Conservation (phyloP, 1,284 basidiomycete species). For the Leccinum griseonigrum region DNA sequence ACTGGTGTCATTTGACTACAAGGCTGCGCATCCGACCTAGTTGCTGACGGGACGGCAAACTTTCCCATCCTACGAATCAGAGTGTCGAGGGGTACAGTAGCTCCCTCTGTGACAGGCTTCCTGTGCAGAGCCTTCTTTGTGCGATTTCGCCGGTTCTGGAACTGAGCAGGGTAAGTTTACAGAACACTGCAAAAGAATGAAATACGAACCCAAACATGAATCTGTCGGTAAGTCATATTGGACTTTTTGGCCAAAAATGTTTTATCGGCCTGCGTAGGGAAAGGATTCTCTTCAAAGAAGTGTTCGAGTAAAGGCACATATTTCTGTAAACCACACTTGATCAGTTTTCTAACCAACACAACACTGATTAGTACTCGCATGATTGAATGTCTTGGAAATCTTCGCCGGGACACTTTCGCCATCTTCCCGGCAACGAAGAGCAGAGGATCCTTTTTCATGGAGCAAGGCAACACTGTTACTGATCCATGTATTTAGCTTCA, state of each 20-base stretch:
- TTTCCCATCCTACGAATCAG: neutral
- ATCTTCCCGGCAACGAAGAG: neutral
- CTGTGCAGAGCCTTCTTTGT: slow-evolving; percentile 19
- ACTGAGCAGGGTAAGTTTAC: slow-evolving; percentile 25
- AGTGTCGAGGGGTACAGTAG: neutral
- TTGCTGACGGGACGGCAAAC: neutral
- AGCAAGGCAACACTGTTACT: neutral
- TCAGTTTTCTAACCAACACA: neutral
- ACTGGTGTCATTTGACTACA: neutral
- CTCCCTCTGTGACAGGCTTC: neutral
- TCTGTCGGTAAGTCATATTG: slow-evolving; percentile 48
- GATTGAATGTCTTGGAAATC: neutral
- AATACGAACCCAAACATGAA: slow-evolving; percentile 49
- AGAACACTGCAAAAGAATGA: neutral
- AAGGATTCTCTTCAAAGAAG: slow-evolving; percentile 48
- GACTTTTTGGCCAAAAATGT: slow-evolving; percentile 40
- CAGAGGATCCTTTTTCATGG: neutral
- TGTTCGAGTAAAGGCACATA: slow-evolving; percentile 44
- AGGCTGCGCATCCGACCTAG: neutral
- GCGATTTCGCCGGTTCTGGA: slow-evolving; percentile 47
- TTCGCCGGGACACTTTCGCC: neutral
- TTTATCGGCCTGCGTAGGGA: slow-evolving; percentile 45
- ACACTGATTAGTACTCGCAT: neutral
- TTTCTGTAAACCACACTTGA: neutral
- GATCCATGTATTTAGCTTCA: neutral